Base-by-base conservation (phyloP, 2,329 filamentous ascomycete genomes). In the Fusarium avenaceum region DNA sequence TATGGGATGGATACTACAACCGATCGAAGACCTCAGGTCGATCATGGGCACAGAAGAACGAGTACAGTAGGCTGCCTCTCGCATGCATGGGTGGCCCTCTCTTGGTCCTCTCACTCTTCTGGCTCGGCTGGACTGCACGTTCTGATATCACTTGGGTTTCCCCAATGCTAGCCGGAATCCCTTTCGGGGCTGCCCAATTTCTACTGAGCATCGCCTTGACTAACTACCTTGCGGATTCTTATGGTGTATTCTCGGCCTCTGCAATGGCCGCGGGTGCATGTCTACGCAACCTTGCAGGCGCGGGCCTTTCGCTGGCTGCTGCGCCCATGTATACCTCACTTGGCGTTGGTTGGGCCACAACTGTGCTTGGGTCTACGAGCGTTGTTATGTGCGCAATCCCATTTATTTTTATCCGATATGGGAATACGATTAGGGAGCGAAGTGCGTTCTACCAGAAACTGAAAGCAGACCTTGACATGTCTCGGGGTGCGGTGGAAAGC, bases 121-220 rank as follows among this genome's bases (percentile, higher is more conserved):
- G 69, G 69, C 50, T 70, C 0, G 70, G 69, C 0, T 72, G 69
- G 70, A 63, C 69, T 0, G 57, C 60, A 8, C 32, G 57, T 17
- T 14, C 49, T 3, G n/a, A 9, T 14, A 57, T 63, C 22, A 57
- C 60, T 0, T 63, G 60, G 60, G 35, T 57, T 2, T 63, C 60
- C 0, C 60, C 60, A 1, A 63, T 57, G 58, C 20, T 54, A 7
- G 60, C 60, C 2, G 60, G 60, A 0, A 39, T 63, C 6, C 60
- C 60, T 1, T 63, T 63, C 1, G 60, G 60, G 6, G 50, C 60
- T 1, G 44, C 57, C 8, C 43, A 63, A 5, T 30, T 63, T 1
- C 49, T 63, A 3, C 63, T 63, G 15, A 63, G 38, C 0, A 63
- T 63, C 13, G 60, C 60, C 3, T 14, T 63, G 1, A 63, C 57